Conservation (phyloP, 192 early-diverging fungal genomes). For the Dispira parvispora region DNA sequence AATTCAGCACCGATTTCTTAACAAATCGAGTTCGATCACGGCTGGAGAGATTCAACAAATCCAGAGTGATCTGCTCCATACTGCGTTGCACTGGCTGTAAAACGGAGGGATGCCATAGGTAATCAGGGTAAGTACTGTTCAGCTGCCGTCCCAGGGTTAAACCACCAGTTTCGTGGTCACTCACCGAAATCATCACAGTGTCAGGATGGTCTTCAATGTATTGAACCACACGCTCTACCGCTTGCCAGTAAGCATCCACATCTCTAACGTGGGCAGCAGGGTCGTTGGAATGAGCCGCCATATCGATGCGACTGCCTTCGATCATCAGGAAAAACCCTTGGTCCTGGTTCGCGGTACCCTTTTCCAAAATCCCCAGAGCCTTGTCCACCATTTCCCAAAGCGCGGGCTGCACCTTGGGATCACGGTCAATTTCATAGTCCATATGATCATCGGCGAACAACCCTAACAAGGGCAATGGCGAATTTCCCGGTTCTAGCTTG, state of each 20-base stretch:
- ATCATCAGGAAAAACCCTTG: constrained; percentile 93
- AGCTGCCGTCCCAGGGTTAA: constrained; percentile 67
- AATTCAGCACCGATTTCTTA: constrained; percentile 40
- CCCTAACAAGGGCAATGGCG: constrained; percentile 48
- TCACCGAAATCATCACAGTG: constrained; percentile 78
- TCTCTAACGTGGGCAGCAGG: constrained; percentile 83
- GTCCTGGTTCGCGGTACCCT: constrained; percentile 28
- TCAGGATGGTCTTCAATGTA: constrained; percentile 66
- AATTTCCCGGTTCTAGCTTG: constrained; percentile 16
- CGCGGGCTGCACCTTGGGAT: constrained; percentile 47
- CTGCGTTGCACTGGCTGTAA: constrained; percentile 53
- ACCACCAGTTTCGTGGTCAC: constrained; percentile 97
- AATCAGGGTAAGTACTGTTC: constrained; percentile 59
- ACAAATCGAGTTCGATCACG: constrained; percentile 18
- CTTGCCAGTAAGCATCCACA: constrained; percentile 76
- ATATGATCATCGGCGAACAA: constrained; percentile 79
- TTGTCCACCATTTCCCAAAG: constrained; percentile 70
- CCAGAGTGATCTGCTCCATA: constrained; percentile 27
- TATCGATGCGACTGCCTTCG: constrained; percentile 91
- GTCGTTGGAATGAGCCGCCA: constrained; percentile 93
- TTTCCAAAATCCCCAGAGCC: constrained; percentile 58
- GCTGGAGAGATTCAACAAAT: constrained; percentile 1
- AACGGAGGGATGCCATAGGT: constrained; percentile 64
- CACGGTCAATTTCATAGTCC: constrained; percentile 80
- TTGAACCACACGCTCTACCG: constrained; percentile 47